Evolutionary conservation across 2,329 filamentous ascomycete genomes (phyloP), one percentile per base, ranked within the genome.

Genomic region (Sphaerostilbella broomeana): DNA sequence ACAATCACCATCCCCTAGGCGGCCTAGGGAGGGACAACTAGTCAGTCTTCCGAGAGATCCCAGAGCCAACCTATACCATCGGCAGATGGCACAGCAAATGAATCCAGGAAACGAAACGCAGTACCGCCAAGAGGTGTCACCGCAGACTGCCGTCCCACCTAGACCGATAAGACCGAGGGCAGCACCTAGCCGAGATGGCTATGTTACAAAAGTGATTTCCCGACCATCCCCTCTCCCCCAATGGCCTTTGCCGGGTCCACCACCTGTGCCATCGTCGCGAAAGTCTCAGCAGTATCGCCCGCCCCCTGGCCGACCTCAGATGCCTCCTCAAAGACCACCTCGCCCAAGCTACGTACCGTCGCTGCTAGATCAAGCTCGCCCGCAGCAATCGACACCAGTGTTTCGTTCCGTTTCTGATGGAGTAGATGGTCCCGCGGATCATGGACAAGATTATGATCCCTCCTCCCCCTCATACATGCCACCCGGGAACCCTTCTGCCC

Each of bases 291-390:
- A 67, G 15, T 77, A 76, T 47, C 65, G 66, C 50, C 68, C 73
- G 38, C 69, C 72, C 12, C 60, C 67, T n/a, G 68, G 68, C 31
- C 63, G 65, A 44, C 67, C 68, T 24, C 62, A 68, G 26, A 67
- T 57, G 24, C 52, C 74, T 17, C 77, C 77, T 15, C 73, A 70
- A 52, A 67, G 77, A 46, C 78, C 77, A 8, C 74, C 74, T 9
- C 69, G 78, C 25, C 77, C 77, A 6, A 80, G 75, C 48, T 58
- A 67, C 44, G 73, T 79, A 2, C 75, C 75, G 8, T 79, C 75
- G 1, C 70, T 79, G 22, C 58, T 78, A 17, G 75, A 80, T 49
- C 65, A 65, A 41, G 73, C 75, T 26, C 68, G 63, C 42, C 53
- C 76, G 11, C 72, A 79, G 55, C 72, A 77, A 5, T 70, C 65